Evolutionary conservation across 768 basidiomycete genomes (phyloP).

Genomic region (Termitomyces sp.): DNA sequence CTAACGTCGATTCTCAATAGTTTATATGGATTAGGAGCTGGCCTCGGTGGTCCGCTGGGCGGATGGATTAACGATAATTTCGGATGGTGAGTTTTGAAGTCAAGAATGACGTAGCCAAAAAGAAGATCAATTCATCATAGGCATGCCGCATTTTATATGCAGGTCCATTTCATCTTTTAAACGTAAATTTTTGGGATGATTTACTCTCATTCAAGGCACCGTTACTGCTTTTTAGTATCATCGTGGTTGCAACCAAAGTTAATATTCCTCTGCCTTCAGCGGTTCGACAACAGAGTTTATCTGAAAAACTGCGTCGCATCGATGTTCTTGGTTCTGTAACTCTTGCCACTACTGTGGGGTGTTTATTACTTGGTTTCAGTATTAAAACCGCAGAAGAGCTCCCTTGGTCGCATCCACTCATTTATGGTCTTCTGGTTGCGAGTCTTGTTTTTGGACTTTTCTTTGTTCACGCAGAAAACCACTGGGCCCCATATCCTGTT

Average conservation of each 20-base stretch:
- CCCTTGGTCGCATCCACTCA: conserved; percentile 67
- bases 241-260: conserved; percentile 70
- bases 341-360: conserved; percentile 64
- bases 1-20: conserved; percentile 28
- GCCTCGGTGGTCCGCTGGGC: conserved; percentile 73
- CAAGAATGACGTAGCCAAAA: conserved; percentile 1
- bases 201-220: conserved; percentile 50
- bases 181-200: background rate
- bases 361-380: conserved; percentile 70
- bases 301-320: conserved; percentile 69
- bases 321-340: conserved; percentile 83
- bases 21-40: conserved; percentile 79
- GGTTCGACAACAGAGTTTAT: conserved; percentile 49
- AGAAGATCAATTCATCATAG: conserved; percentile 31
- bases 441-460: conserved; percentile 47
- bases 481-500: conserved; percentile 77
- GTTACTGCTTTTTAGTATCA: conserved; percentile 62
- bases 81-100: conserved; percentile 60
- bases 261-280: conserved; percentile 71
- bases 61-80: conserved; percentile 83
- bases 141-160: conserved; percentile 82
- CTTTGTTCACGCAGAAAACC: conserved; percentile 78
- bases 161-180: conserved; percentile 40
- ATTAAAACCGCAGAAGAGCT: conserved; percentile 76
- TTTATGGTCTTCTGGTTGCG: conserved; percentile 57